These are phyloP conservation scores for Aspergillus baeticus DNA, from an alignment of 495 filamentous ascomycete species.

Conservation along the genomic window DNA sequence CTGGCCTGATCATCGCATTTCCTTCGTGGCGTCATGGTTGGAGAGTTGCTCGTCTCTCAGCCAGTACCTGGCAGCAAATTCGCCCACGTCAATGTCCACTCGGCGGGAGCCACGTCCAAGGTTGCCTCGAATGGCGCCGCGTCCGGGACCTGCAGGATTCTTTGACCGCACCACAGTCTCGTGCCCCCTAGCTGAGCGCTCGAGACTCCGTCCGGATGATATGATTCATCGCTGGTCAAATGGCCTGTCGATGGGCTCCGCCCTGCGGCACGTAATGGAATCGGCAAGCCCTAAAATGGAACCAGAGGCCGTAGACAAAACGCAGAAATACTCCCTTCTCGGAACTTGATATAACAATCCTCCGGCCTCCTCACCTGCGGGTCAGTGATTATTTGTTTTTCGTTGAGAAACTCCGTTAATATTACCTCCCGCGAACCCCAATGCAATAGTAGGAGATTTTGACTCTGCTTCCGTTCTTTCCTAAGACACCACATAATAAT, in stretches of 20 bases:
- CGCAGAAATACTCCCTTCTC: no score
- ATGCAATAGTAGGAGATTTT: neutral
- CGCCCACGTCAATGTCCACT: neutral
- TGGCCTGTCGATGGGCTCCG: neutral
- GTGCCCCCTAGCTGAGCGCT: neutral
- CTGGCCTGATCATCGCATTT: neutral
- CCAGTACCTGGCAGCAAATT: neutral
- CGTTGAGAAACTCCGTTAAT: neutral
- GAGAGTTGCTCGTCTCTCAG: neutral
- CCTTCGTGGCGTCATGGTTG: constrained; percentile 11
- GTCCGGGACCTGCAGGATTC: constrained; percentile 7
- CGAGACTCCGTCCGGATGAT: neutral
- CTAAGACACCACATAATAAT: constrained; percentile 2
- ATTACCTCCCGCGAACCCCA: neutral
- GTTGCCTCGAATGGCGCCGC: neutral
- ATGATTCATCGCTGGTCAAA: neutral
- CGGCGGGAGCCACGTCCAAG: constrained; percentile 2
- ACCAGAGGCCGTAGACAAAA: neutral
- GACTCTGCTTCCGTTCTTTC: neutral
- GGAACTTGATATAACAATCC: neutral
- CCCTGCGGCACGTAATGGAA: neutral
- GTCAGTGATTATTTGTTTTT: neutral
- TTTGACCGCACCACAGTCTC: neutral
- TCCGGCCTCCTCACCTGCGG: neutral
- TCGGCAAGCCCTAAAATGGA: neutral